These are phyloP conservation scores for Cadophora gregata DNA, from an alignment of 2,329 filamentous ascomycete genomes.

Conservation along the genomic window DNA sequence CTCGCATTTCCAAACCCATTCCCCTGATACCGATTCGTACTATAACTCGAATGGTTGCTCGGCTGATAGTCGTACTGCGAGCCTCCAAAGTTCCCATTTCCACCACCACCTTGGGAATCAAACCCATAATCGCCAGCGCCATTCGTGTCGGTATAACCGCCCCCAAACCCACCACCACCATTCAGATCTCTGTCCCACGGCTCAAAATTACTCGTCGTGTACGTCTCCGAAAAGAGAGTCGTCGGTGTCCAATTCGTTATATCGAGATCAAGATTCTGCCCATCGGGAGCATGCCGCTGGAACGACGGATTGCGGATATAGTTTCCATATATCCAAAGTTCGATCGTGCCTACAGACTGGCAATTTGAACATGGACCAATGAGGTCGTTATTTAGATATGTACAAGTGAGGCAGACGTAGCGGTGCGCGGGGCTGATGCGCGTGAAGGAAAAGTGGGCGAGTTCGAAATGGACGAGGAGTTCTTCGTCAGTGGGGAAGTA, in stretches of 20 bases:
- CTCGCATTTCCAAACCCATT: constrained; percentile 3
- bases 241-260: constrained; percentile 16
- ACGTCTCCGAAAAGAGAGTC: constrained; percentile 21
- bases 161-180: background rate
- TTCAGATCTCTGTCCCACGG: constrained; percentile 12
- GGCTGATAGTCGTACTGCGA: constrained; percentile 16
- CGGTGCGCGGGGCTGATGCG: constrained; percentile 36
- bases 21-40: constrained; percentile 26
- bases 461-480: constrained; percentile 39
- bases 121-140: background rate
- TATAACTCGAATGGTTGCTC: constrained; percentile 26
- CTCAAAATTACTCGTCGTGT: background rate
- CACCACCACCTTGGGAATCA: background rate
- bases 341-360: constrained; percentile 22
- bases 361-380: constrained; percentile 31
- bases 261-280: constrained; percentile 17
- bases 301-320: constrained; percentile 31
- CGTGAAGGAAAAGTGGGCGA: constrained; percentile 37
- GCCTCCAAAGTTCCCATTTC: background rate
- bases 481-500: constrained; percentile 29
- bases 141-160: background rate
- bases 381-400: constrained; percentile 19
- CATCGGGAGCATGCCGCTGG: constrained; percentile 30
- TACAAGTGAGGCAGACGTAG: constrained; percentile 34
- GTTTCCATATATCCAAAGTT: constrained; percentile 39